These are phyloP conservation scores for Peronospora belbahrii DNA, from an alignment of 352 stramenopile genomes.

Conservation along the genomic window DNA sequence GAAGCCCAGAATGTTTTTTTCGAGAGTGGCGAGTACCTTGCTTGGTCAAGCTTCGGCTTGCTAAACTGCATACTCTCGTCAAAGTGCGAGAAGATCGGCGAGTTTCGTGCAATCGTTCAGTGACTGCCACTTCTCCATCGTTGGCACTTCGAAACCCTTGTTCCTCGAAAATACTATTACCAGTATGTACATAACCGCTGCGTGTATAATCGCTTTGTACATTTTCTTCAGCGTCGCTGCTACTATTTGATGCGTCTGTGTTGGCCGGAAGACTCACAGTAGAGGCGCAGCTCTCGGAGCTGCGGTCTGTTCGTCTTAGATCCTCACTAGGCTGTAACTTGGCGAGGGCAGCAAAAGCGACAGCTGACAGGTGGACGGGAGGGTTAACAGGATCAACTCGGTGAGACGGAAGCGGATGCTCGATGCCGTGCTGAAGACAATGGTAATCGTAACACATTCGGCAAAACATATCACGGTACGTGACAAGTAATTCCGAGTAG, in stretches of 20 bases:
- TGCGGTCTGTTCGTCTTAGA: slow-evolving; percentile 1
- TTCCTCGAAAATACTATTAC: slow-evolving; percentile 12
- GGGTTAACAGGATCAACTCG: slow-evolving; percentile 63
- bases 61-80: slow-evolving; percentile 49
- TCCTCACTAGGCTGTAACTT: slow-evolving; percentile 11
- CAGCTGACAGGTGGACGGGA: slow-evolving; percentile 32
- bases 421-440: slow-evolving; percentile 85
- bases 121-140: slow-evolving; percentile 10
- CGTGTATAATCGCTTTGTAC: slow-evolving; percentile 1
- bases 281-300: slow-evolving; percentile 10
- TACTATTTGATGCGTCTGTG: slow-evolving; percentile 5
- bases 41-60: slow-evolving; percentile 42
- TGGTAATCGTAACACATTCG: slow-evolving; percentile 90
- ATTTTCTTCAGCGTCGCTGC: slow-evolving; percentile 9
- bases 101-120: slow-evolving; percentile 25
- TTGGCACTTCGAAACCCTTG: slow-evolving; percentile 5
- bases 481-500: slow-evolving; percentile 75
- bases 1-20: slow-evolving; percentile 17
- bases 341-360: slow-evolving; percentile 17
- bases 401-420: slow-evolving; percentile 53
- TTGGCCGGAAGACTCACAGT: slow-evolving; percentile 7
- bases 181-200: slow-evolving; percentile 8
- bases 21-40: slow-evolving; percentile 18
- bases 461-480: slow-evolving; percentile 89
- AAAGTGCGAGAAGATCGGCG: slow-evolving; percentile 49